These are phyloP conservation scores for grape (Vitis vinifera) DNA, from an alignment of 164 flowering plant genomes.

Conservation along the genomic window DNA sequence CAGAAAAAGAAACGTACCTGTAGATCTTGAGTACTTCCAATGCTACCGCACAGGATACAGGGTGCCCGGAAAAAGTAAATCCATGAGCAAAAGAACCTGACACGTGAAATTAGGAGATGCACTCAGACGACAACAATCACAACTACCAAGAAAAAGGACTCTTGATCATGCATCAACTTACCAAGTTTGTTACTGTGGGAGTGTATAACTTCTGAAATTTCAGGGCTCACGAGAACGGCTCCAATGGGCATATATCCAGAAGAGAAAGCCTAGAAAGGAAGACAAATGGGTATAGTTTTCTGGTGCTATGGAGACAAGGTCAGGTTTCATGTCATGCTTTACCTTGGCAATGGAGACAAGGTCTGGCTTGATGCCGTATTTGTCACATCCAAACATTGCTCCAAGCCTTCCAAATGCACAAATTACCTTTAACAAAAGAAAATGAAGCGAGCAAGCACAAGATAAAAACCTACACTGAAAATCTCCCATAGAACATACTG, in stretches of 20 bases:
- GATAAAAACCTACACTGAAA: not conserved
- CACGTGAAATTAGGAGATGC: no score
- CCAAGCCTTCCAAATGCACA: conserved; percentile 99
- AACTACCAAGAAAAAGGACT: no score
- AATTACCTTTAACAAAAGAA: conserved; percentile 52
- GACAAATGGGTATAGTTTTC: no score
- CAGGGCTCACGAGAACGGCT: conserved; percentile 84
- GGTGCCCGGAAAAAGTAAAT: no score
- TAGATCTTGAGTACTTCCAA: no score
- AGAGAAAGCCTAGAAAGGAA: no score
- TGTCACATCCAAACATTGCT: conserved; percentile 94
- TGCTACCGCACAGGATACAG: no score
- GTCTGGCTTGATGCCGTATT: conserved; percentile 93
- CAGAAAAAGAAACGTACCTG: no score
- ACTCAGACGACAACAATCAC: no score
- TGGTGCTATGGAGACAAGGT: no score
- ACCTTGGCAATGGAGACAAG: conserved; percentile 96
- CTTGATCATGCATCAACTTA: no score
- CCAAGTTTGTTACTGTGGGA: not conserved
- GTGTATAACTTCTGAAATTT: conserved; percentile 47
- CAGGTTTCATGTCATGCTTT: not conserved
- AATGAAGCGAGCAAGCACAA: not conserved
- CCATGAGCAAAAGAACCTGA: no score
- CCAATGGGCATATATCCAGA: conserved; percentile 84
- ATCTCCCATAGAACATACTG: not conserved